Percentiles rank a stretch among this genome's conserved stretches.
These are phyloP conservation scores for Sisymbrium altissimum DNA, from an alignment of 345 rosid species.

Conservation along the genomic window DNA sequence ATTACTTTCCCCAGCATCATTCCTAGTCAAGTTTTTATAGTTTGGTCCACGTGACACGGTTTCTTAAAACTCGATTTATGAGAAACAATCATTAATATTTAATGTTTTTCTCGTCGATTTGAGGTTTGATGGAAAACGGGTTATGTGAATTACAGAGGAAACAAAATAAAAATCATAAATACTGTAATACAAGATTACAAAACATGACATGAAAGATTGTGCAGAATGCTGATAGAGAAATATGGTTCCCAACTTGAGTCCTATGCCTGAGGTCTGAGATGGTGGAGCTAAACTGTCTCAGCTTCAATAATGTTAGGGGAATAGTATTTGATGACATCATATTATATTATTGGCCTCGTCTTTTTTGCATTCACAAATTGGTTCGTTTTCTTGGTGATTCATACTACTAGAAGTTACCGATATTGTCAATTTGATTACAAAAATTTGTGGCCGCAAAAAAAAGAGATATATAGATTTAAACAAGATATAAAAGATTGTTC, in stretches of 20 bases:
- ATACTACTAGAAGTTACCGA: neutral
- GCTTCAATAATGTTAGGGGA: constrained; percentile 19
- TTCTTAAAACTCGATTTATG: constrained; percentile 32
- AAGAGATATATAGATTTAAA: neutral
- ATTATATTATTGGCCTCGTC: neutral
- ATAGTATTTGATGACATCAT: neutral
- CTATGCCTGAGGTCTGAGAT: constrained; percentile 17
- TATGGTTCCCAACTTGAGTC: constrained; percentile 21
- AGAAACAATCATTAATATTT: constrained; percentile 32
- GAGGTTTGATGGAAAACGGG: constrained; percentile 34
- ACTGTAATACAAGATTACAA: constrained; percentile 1
- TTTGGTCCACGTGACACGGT: constrained; percentile 29
- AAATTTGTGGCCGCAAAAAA: neutral
- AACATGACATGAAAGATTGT: constrained; percentile 24
- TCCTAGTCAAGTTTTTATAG: constrained; percentile 18
- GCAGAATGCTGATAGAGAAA: constrained; percentile 2
- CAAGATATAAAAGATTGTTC: neutral
- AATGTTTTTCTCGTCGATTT: constrained; percentile 24
- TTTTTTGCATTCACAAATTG: neutral
- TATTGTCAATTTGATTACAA: neutral
- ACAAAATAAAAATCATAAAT: constrained; percentile 13
- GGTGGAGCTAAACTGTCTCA: constrained; percentile 1
- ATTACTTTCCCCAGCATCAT: constrained; percentile 12
- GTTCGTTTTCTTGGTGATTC: neutral
- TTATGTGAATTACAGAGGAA: constrained; percentile 10